A percentile compares a stretch with the other conserved stretches of the same genome.
Conservation (phyloP, 495 filamentous ascomycete genomes). For the Geoglossum glabrum region DNA sequence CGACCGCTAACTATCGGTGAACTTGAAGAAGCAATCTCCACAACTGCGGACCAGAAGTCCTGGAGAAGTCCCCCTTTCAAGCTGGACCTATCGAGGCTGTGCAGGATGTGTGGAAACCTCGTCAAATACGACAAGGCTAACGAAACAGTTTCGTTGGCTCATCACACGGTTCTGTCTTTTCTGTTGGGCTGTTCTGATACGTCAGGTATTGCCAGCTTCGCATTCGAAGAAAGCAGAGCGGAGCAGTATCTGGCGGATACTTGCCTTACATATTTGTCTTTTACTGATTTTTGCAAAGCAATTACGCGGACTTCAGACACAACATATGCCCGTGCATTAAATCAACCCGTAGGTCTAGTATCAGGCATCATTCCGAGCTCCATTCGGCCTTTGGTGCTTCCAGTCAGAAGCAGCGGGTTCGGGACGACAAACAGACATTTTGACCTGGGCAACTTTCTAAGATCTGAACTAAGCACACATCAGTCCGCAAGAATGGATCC, state of each 20-base stretch:
- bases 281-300: background rate
- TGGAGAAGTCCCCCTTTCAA: background rate
- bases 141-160: background rate
- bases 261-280: background rate
- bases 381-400: background rate
- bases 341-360: background rate
- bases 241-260: background rate
- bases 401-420: background rate
- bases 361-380: background rate
- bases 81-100: background rate
- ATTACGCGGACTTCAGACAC: background rate
- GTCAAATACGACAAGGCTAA: background rate
- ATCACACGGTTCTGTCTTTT: background rate
- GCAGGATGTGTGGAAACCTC: background rate
- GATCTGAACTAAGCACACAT: background rate
- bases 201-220: background rate
- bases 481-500: conserved; percentile 4
- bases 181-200: background rate
- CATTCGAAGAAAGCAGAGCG: background rate
- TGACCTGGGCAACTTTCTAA: conserved; percentile 2
- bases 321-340: background rate
- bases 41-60: background rate
- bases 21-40: background rate
- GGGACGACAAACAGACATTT: background rate
- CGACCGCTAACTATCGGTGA: background rate